phyloP scores from a whole-genome alignment of 208 protist genomes.

The Angomonas desouzai region DNA sequence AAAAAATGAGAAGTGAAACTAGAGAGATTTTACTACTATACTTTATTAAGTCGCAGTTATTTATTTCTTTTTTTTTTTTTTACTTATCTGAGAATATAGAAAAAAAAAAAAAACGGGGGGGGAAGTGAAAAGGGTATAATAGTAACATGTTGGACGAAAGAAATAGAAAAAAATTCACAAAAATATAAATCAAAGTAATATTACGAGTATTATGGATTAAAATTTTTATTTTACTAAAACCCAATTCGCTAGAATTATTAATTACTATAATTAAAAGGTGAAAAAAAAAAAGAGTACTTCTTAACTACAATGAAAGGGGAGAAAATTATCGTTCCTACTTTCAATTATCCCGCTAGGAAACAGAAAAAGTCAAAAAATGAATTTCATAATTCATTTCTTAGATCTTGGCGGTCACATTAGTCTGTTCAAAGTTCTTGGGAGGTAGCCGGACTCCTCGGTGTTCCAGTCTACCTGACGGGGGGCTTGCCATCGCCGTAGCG shows the following conservation, averaged over 20 bases:
- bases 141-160: too few species aligned
- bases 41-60: too few species aligned
- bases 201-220: too few species aligned
- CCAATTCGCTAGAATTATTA: not conserved
- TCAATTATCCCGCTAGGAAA: slow-evolving; percentile 4
- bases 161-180: too few species aligned
- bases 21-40: too few species aligned
- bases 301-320: slow-evolving; percentile 6
- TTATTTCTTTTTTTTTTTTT: too few species aligned
- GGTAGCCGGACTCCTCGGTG: slow-evolving; percentile 74
- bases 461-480: slow-evolving; percentile 86
- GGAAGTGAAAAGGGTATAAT: too few species aligned
- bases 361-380: slow-evolving; percentile 16
- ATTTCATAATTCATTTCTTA: slow-evolving; percentile 23
- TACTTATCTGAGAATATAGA: too few species aligned
- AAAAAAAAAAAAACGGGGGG: too few species aligned
- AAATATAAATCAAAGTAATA: too few species aligned
- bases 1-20: slow-evolving; percentile 7
- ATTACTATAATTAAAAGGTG: too few species aligned
- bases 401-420: slow-evolving; percentile 48
- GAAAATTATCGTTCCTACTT: not conserved
- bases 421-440: slow-evolving; percentile 73
- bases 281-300: slow-evolving; percentile 8
- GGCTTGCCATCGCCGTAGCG: slow-evolving; percentile 82
- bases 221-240: slow-evolving; percentile 12